Evolutionary conservation across 805 yeast species (phyloP), one percentile per base, ranked within the genome.

Genomic region (Saturnispora serradocipensis): DNA sequence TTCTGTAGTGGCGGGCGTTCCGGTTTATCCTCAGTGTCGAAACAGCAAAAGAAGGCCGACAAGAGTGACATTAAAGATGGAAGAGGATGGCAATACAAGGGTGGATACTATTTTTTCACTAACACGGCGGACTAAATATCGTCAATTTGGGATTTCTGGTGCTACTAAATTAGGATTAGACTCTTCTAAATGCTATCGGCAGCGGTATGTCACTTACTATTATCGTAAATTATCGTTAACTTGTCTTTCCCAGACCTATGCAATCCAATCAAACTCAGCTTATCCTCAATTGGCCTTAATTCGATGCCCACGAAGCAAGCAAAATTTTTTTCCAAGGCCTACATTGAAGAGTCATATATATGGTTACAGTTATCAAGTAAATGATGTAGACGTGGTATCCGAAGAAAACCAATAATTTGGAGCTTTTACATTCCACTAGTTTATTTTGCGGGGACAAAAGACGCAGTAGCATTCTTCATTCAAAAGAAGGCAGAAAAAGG

Each of bases 41-140:
- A 67, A 56, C 72, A 68, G 53, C 72, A 68, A 53, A 68, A 57
- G 32, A 68, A 45, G 7, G 65, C 57, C 15, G 70, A 61, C 51
- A 67, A 53, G 57, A 68, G 64, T 43, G 71, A 63, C 72, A 68
- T 68, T 42, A 35, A 42, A 28, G 46, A 24, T 30, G 45, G 18
- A 30, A n/a, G 8, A 20, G 24, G 34, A 48, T n/a, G 35, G 46
- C 32, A 43, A 32, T 16, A 24, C 16, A 43, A 43, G 46, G 44
- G 15, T 20, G 35, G 36, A 22, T 45, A n/a, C 24, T 36, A 15
- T 13, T 35, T 27, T 18, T 30, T 32, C 35, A 16, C 40, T 9
- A 22, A 6, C 40, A 45, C 10, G 20, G 42, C 42, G 42, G 42
- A 20, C 42, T 18, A 38, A 38, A 38, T 38, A 38, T 18, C 34